These are phyloP conservation scores for Butyriboletus loyo DNA, from an alignment of 768 basidiomycete species.

Conservation along the genomic window DNA sequence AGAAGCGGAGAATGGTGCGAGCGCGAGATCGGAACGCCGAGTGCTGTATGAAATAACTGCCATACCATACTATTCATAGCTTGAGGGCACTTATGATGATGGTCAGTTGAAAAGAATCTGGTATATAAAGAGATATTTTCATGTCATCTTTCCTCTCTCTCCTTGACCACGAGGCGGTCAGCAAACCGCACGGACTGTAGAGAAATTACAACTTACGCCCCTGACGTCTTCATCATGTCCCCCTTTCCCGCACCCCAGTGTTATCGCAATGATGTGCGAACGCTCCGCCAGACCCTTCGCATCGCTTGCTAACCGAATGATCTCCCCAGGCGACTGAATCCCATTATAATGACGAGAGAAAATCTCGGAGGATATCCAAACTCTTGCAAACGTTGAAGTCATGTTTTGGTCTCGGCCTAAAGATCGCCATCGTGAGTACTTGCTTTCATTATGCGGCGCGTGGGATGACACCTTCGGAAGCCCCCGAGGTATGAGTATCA, in stretches of 20 bases:
- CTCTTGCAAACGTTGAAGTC: constrained; percentile 17
- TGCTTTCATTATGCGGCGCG: neutral
- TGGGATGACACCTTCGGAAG: neutral
- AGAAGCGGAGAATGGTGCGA: neutral
- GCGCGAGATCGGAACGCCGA: constrained; percentile 1
- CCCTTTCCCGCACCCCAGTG: neutral
- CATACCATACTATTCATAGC: constrained; percentile 10
- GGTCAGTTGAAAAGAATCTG: neutral
- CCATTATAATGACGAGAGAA: constrained; percentile 5
- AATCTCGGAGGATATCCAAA: constrained; percentile 3
- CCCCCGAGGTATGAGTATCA: constrained; percentile 16
- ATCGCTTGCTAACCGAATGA: neutral
- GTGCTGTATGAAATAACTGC: neutral
- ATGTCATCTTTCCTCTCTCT: neutral
- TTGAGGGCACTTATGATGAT: neutral
- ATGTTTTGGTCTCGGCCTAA: constrained; percentile 18
- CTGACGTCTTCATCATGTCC: constrained; percentile 8
- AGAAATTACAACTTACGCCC: neutral
- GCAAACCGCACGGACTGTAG: neutral
- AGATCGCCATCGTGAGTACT: constrained; percentile 14
- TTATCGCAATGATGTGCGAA: constrained; percentile 1
- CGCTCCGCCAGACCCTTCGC: neutral
- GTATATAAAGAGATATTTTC: constrained; percentile 6
- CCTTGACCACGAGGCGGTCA: neutral
- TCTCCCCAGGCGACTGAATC: constrained; percentile 5